Evolutionary conservation across 768 basidiomycete species (phyloP).

Genomic region (Mycena polygramma): DNA sequence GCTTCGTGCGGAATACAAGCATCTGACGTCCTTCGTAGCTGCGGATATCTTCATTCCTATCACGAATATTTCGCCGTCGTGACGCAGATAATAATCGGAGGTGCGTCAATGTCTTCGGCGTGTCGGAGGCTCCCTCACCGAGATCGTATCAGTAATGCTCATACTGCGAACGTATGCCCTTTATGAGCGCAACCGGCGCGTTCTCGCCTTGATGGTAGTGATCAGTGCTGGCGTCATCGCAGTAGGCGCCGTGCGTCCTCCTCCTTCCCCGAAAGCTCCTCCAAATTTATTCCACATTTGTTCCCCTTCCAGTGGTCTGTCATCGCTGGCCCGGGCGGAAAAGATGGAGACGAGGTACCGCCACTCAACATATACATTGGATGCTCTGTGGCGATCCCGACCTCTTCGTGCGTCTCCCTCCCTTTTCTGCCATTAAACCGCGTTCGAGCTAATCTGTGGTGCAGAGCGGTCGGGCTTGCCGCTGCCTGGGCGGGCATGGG

Average conservation of each 20-base stretch:
- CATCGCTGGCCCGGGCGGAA: constrained; percentile 2
- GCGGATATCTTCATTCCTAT: constrained; percentile 18
- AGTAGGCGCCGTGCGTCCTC: constrained; percentile 18
- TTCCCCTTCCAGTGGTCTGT: constrained; percentile 26
- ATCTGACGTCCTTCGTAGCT: constrained; percentile 8
- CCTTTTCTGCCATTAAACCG: background rate
- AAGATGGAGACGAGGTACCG: background rate
- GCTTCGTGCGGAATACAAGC: no score
- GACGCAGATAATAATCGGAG: constrained; percentile 29
- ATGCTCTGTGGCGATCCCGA: constrained; percentile 16
- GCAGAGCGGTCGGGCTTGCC: constrained; percentile 15
- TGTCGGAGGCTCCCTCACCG: background rate
- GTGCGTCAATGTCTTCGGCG: background rate
- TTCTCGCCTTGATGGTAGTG: constrained; percentile 26
- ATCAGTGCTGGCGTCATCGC: constrained; percentile 19
- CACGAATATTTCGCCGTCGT: constrained; percentile 33
- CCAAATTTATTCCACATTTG: background rate
- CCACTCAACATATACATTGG: constrained; percentile 17
- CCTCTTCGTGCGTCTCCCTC: constrained; percentile 17
- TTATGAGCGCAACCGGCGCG: constrained; percentile 32
- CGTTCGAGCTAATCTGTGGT: background rate
- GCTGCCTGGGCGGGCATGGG: constrained; percentile 29
- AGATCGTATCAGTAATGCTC: constrained; percentile 26
- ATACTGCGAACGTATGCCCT: constrained; percentile 38
- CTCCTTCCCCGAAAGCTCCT: background rate